phyloP scores from a whole-genome alignment of 345 rosid genomes.

The Pistacia atlantica region DNA sequence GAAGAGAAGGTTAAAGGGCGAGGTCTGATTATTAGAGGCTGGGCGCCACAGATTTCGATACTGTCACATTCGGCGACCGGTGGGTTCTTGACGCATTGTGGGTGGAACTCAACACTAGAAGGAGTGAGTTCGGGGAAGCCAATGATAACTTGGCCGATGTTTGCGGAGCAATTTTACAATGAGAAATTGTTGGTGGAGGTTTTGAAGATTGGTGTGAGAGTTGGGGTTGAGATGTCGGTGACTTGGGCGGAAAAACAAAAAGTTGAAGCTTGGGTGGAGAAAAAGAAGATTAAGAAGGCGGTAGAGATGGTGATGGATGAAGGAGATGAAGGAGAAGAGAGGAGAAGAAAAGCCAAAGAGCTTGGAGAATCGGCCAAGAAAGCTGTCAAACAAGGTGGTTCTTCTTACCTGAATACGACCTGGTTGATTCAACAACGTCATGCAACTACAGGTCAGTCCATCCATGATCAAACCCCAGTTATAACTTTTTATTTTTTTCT shows the following conservation, averaged over 20 bases:
- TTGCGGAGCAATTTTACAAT: no score
- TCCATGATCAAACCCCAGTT: no score
- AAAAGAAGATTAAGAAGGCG: conserved; percentile 40
- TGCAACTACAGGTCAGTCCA: neutral
- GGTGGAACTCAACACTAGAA: conserved; percentile 70
- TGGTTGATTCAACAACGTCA: conserved; percentile 33
- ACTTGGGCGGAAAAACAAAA: conserved; percentile 55
- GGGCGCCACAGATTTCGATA: conserved; percentile 65
- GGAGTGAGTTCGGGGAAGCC: conserved; percentile 49
- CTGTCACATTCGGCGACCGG: conserved; percentile 52
- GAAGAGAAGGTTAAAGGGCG: conserved; percentile 33
- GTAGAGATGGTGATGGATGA: conserved; percentile 42
- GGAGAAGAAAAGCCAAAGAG: conserved; percentile 38
- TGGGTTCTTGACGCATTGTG: conserved; percentile 68
- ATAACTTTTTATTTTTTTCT: no score
- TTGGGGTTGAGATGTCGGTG: no score
- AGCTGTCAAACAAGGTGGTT: conserved; percentile 53
- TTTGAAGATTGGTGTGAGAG: no score
- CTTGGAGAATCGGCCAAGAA: conserved; percentile 21
- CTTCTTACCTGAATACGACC: conserved; percentile 45
- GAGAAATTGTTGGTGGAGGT: no score
- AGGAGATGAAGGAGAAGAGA: conserved; percentile 39
- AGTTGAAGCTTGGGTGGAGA: conserved; percentile 44
- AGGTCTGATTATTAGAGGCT: conserved; percentile 33
- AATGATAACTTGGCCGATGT: conserved; percentile 63